Evolutionary conservation across 257 asterid genomes (phyloP).

Genomic region (Marsdenia floribunda): DNA sequence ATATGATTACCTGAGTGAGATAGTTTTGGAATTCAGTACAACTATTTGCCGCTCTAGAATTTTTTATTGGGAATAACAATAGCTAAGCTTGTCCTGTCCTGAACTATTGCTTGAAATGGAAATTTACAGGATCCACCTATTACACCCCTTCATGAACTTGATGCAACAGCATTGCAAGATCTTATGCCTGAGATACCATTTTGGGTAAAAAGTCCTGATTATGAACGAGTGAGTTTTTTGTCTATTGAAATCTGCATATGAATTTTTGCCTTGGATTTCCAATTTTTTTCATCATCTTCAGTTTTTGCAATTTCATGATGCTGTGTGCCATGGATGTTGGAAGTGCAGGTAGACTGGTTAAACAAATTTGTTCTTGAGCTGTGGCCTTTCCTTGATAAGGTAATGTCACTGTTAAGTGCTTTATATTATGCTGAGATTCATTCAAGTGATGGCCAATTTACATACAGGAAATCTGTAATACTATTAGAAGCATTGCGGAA

Average conservation of each 20-base stretch:
- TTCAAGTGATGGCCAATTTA: conserved; percentile 9
- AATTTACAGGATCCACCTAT: conserved; percentile 42
- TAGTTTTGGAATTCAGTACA: neutral
- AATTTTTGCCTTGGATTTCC: neutral
- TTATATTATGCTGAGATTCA: neutral
- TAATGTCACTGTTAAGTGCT: conserved; percentile 12
- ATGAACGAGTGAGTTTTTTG: conserved; percentile 55
- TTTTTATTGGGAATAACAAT: neutral
- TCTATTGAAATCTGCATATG: neutral
- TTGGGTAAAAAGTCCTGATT: conserved; percentile 87
- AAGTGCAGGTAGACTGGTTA: conserved; percentile 77
- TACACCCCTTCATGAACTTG: conserved; percentile 51
- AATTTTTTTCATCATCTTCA: neutral
- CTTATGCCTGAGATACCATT: conserved; percentile 74
- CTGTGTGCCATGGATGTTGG: conserved; percentile 11
- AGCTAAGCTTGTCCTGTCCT: neutral
- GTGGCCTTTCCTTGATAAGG: conserved; percentile 94
- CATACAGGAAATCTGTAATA: conserved; percentile 59
- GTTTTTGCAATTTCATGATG: neutral
- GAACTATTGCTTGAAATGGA: conserved; percentile 13
- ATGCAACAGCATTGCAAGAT: conserved; percentile 45
- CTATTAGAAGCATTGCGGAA: conserved; percentile 59
- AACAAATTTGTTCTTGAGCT: conserved; percentile 54
- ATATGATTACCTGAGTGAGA: too few species aligned
- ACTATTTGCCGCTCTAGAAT: neutral